These are phyloP conservation scores for Imleria badia DNA, from an alignment of 768 basidiomycete species.

Conservation along the genomic window DNA sequence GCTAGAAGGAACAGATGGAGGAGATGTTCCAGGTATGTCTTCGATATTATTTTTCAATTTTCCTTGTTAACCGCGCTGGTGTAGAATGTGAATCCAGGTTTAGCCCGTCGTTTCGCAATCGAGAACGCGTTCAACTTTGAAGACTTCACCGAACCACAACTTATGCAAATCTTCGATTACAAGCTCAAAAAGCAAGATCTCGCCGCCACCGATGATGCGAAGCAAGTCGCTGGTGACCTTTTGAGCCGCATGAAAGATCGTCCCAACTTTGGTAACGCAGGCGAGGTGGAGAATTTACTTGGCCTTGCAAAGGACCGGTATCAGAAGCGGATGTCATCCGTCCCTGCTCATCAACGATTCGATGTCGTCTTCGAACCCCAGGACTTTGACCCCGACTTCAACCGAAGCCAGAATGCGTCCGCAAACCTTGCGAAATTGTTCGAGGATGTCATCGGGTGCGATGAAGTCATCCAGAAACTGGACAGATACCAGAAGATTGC, in stretches of 20 bases:
- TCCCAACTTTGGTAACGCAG: constrained; percentile 66
- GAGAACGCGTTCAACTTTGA: constrained; percentile 71
- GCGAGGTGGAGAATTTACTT: constrained; percentile 63
- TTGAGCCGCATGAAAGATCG: constrained; percentile 38
- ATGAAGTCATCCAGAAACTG: constrained; percentile 50
- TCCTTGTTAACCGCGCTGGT: background rate
- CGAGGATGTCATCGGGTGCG: constrained; percentile 61
- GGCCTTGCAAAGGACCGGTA: constrained; percentile 48
- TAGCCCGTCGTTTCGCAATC: constrained; percentile 64
- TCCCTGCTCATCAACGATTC: constrained; percentile 20
- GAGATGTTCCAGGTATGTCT: constrained; percentile 68
- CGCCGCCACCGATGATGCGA: constrained; percentile 54
- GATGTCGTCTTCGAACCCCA: constrained; percentile 37
- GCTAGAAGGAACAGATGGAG: constrained; percentile 65
- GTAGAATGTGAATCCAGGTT: constrained; percentile 70
- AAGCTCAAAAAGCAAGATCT: constrained; percentile 62
- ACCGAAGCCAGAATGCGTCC: constrained; percentile 48
- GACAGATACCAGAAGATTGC: constrained; percentile 54
- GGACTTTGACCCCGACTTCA: constrained; percentile 65
- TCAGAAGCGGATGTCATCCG: constrained; percentile 37
- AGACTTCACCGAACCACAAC: constrained; percentile 56
- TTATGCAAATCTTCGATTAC: constrained; percentile 49
- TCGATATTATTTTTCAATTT: background rate
- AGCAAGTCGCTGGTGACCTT: constrained; percentile 51
- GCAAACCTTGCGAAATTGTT: constrained; percentile 56